Conservation (phyloP, 1,284 basidiomycete species). For the Sporisorium scitamineum region DNA sequence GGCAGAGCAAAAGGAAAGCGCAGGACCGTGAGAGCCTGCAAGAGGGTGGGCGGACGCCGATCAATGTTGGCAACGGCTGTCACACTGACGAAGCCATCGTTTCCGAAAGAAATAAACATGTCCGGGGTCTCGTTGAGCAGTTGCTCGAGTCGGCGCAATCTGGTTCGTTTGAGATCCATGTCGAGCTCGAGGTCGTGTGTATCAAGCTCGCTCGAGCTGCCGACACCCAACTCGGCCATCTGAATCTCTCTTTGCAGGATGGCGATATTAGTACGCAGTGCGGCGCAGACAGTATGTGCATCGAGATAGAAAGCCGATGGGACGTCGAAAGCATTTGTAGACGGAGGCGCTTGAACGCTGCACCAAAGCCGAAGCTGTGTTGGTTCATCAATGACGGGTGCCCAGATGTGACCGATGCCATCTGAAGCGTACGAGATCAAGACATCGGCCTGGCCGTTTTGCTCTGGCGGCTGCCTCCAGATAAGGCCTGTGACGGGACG, state of each 20-base stretch:
- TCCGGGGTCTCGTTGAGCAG: constrained; percentile 55
- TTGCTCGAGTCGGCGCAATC: constrained; percentile 51
- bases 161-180: constrained; percentile 46
- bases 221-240: constrained; percentile 49
- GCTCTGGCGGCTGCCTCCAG: constrained; percentile 45
- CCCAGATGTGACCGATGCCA: constrained; percentile 53
- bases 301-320: constrained; percentile 44
- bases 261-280: constrained; percentile 43
- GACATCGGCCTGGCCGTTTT: constrained; percentile 47
- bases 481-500: constrained; percentile 22
- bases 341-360: constrained; percentile 27
- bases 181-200: constrained; percentile 31
- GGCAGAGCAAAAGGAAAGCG: constrained; percentile 29
- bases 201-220: constrained; percentile 15
- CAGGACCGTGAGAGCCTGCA: constrained; percentile 52
- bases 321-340: neutral
- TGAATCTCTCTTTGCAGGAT: constrained; percentile 53
- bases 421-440: constrained; percentile 48
- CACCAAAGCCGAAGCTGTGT: constrained; percentile 52
- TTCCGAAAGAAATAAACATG: constrained; percentile 44
- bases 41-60: constrained; percentile 54
- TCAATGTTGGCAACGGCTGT: constrained; percentile 58
- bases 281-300: constrained; percentile 25
- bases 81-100: constrained; percentile 39
- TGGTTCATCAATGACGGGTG: constrained; percentile 60